Percentiles rank a stretch among this genome's conserved stretches.
phyloP scores from a whole-genome alignment of 352 stramenopile genomes.

The Pythium volutum region DNA sequence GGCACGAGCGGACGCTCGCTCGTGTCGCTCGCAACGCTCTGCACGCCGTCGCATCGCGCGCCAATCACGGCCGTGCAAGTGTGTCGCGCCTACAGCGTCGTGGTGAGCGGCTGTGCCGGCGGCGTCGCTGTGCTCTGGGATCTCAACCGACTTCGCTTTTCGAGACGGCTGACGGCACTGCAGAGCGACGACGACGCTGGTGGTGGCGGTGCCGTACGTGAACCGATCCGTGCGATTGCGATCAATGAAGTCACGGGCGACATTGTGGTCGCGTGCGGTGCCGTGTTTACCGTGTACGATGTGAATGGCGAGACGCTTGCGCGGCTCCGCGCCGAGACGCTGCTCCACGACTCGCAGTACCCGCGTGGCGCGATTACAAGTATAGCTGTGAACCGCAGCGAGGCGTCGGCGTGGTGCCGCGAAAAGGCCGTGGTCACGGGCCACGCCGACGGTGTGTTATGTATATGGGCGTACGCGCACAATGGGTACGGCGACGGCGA shows the following conservation, averaged over 20 bases:
- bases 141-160: conserved; percentile 56
- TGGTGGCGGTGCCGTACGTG: no score
- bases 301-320: conserved; percentile 59
- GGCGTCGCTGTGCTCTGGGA: conserved; percentile 68
- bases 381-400: conserved; percentile 46
- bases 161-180: conserved; percentile 36
- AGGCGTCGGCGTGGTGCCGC: conserved; percentile 50
- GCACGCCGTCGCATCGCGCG: conserved; percentile 34
- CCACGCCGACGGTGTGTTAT: conserved; percentile 55
- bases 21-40: conserved; percentile 39
- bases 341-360: conserved; percentile 43
- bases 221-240: conserved; percentile 41
- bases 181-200: conserved; percentile 1
- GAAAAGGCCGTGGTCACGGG: conserved; percentile 68
- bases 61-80: conserved; percentile 51
- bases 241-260: conserved; percentile 71
- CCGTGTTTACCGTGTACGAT: conserved; percentile 59
- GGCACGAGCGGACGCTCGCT: conserved; percentile 40
- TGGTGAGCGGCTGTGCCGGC: conserved; percentile 57
- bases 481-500: conserved; percentile 34
- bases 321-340: conserved; percentile 40
- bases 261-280: conserved; percentile 46
- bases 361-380: conserved; percentile 38
- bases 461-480: conserved; percentile 66
- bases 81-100: conserved; percentile 58